Percentiles rank a stretch among this genome's conserved stretches.
Evolutionary conservation across 2,329 filamentous ascomycete species (phyloP).

Genomic region (Pseudocercospora fijiensis): DNA sequence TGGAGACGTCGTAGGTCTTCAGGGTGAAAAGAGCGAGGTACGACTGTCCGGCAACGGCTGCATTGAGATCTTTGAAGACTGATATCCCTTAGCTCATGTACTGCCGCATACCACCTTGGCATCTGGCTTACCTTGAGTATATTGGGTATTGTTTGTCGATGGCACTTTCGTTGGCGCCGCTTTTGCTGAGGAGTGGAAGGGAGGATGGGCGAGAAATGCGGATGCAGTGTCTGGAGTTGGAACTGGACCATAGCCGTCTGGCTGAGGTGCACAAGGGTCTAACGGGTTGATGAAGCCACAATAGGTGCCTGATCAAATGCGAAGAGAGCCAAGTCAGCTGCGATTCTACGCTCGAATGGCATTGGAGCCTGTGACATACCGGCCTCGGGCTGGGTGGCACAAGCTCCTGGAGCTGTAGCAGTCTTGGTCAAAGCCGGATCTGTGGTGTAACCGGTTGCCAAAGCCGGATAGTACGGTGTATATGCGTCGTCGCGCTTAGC

Average conservation of each 20-base stretch:
- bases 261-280: slow-evolving; percentile 42
- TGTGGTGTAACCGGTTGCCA: slow-evolving; percentile 29
- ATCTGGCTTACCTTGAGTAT: slow-evolving; percentile 12
- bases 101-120: neutral
- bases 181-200: slow-evolving; percentile 20
- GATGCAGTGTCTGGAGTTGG: slow-evolving; percentile 28
- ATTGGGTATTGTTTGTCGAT: slow-evolving; percentile 20
- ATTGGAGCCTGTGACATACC: slow-evolving; percentile 18
- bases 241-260: slow-evolving; percentile 39
- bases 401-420: slow-evolving; percentile 29
- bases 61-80: slow-evolving; percentile 30
- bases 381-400: slow-evolving; percentile 34
- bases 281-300: slow-evolving; percentile 43
- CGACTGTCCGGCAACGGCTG: slow-evolving; percentile 18
- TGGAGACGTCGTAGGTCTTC: slow-evolving; percentile 24
- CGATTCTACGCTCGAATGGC: neutral
- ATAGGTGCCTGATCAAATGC: slow-evolving; percentile 29
- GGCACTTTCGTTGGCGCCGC: slow-evolving; percentile 28
- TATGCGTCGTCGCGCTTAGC: slow-evolving; percentile 21
- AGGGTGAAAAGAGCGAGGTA: slow-evolving; percentile 31
- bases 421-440: slow-evolving; percentile 27
- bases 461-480: slow-evolving; percentile 29
- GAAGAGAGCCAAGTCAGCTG: neutral
- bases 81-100: neutral
- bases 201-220: slow-evolving; percentile 30